These are phyloP conservation scores for Ampelocalamus luodianensis DNA, from an alignment of 176 grass and related monocot species.

Conservation along the genomic window DNA sequence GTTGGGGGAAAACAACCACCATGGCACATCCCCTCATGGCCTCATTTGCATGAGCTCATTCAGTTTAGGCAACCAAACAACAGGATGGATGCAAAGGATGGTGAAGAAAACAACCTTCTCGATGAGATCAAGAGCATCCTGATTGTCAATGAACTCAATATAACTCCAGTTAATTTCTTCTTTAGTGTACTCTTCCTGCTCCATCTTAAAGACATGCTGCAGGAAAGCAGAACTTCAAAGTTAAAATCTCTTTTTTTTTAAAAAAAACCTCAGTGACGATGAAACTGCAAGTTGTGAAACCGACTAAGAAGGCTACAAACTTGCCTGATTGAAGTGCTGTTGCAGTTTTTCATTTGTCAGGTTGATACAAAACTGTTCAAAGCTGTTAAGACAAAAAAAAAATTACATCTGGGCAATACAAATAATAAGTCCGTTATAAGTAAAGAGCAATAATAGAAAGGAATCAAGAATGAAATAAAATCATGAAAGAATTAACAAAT, in stretches of 20 bases:
- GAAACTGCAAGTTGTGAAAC: not conserved
- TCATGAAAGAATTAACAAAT: slow-evolving; percentile 13
- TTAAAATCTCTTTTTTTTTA: slow-evolving; percentile 36
- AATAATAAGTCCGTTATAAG: slow-evolving; percentile 9
- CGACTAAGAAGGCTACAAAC: slow-evolving; percentile 25
- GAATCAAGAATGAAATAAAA: not conserved
- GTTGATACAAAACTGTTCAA: slow-evolving; percentile 99
- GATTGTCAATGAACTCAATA: slow-evolving; percentile 97
- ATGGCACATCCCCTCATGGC: not conserved
- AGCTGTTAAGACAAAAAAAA: slow-evolving; percentile 59
- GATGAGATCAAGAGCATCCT: slow-evolving; percentile 97
- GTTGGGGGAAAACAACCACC: not conserved
- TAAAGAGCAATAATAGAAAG: not conserved
- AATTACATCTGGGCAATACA: slow-evolving; percentile 9
- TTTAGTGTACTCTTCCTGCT: slow-evolving; percentile 99
- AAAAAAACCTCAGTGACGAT: not conserved
- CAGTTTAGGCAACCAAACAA: slow-evolving; percentile 14
- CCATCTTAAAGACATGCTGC: slow-evolving; percentile 99
- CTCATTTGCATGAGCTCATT: not conserved
- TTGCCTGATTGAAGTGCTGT: slow-evolving; percentile 98
- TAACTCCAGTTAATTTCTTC: slow-evolving; percentile 99
- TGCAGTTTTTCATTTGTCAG: slow-evolving; percentile 99
- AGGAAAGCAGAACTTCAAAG: slow-evolving; percentile 44
- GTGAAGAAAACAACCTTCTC: slow-evolving; percentile 77
- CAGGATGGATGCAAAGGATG: not conserved